Evolutionary conservation across 306 rosid species (phyloP).

Genomic region (Dicorynia guianensis): DNA sequence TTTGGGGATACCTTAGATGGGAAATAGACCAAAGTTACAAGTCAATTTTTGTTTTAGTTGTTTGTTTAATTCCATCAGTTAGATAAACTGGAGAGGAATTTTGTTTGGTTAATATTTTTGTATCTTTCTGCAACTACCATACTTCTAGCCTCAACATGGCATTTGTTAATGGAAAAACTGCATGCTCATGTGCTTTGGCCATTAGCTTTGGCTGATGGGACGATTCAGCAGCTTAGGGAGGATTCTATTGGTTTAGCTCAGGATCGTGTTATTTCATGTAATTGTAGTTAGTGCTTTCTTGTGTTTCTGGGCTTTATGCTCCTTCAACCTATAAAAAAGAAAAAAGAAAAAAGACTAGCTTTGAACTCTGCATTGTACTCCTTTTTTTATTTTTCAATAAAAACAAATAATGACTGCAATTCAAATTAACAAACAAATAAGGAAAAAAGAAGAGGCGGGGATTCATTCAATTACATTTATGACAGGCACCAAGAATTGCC

Average conservation of each 20-base stretch:
- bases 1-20: constrained; percentile 33
- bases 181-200: too few species aligned
- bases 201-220: too few species aligned
- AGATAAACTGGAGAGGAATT: not conserved
- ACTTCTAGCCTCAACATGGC: not conserved
- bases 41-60: constrained; percentile 26
- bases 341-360: too few species aligned
- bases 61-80: constrained; percentile 32
- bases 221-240: too few species aligned
- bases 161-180: too few species aligned
- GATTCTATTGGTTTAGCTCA: too few species aligned
- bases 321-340: too few species aligned
- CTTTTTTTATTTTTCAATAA: too few species aligned
- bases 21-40: constrained; percentile 37
- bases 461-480: constrained; percentile 63
- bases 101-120: not conserved
- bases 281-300: too few species aligned
- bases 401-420: constrained; percentile 20
- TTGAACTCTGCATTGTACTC: constrained; percentile 10
- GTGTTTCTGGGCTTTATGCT: too few species aligned
- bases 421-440: constrained; percentile 45
- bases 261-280: too few species aligned
- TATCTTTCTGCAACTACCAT: constrained; percentile 3
- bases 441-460: constrained; percentile 48
- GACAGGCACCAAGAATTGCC: constrained; percentile 35